These are phyloP conservation scores for Colletotrichum simmondsii DNA, from an alignment of 2,329 filamentous ascomycete genomes.

Conservation along the genomic window DNA sequence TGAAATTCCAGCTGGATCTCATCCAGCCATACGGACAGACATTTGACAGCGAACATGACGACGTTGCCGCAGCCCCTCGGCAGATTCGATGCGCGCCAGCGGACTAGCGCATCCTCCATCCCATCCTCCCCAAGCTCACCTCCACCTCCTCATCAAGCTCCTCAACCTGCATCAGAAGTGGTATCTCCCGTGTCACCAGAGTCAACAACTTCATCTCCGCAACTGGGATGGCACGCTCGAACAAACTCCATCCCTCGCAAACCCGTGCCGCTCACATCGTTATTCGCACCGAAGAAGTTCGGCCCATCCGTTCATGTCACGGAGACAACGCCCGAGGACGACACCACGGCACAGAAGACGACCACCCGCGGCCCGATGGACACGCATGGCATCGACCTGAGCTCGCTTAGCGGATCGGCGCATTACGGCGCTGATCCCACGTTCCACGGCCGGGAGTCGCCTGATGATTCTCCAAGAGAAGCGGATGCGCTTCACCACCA, in stretches of 20 bases:
- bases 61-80: slow-evolving; percentile 5
- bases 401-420: slow-evolving; percentile 29
- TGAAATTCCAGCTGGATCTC: slow-evolving; percentile 13
- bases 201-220: neutral
- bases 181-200: neutral
- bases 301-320: slow-evolving; percentile 11
- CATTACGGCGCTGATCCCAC: slow-evolving; percentile 18
- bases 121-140: neutral
- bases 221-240: neutral
- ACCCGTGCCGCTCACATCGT: neutral
- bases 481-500: neutral
- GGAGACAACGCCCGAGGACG: neutral
- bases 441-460: slow-evolving; percentile 7
- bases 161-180: neutral
- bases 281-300: neutral
- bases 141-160: neutral
- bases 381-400: slow-evolving; percentile 28
- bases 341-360: neutral
- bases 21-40: neutral
- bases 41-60: neutral
- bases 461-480: neutral
- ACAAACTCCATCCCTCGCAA: slow-evolving; percentile 11
- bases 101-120: slow-evolving; percentile 16
- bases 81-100: slow-evolving; percentile 5
- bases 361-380: slow-evolving; percentile 17